phyloP scores from a whole-genome alignment of 2,329 filamentous ascomycete species.

The Colletotrichum nymphaeae region DNA sequence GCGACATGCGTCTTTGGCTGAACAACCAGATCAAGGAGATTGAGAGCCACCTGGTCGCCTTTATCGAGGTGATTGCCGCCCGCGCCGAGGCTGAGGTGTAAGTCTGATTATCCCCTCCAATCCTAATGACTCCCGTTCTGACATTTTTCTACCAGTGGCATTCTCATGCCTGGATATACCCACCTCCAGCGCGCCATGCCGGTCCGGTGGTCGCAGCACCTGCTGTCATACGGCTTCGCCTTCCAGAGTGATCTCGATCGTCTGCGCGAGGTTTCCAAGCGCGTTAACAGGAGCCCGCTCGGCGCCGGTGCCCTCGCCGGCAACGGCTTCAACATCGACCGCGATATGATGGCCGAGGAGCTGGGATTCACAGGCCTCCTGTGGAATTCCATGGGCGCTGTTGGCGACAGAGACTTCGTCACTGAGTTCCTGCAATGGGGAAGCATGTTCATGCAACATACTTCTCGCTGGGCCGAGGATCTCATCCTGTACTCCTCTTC shows the following conservation, averaged over 20 bases:
- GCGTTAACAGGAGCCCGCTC: constrained; percentile 80
- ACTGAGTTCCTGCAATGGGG: constrained; percentile 86
- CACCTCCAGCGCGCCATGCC: constrained; percentile 86
- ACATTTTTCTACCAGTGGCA: constrained; percentile 52
- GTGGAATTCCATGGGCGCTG: constrained; percentile 81
- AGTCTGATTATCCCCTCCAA: constrained; percentile 22
- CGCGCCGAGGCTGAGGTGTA: constrained; percentile 79
- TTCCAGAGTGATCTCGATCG: constrained; percentile 83
- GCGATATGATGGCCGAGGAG: constrained; percentile 82
- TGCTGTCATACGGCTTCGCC: constrained; percentile 78
- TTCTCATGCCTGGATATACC: constrained; percentile 89
- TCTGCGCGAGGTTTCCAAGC: constrained; percentile 76
- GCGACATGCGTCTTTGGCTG: constrained; percentile 80
- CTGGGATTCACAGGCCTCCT: constrained; percentile 82
- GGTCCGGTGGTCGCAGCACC: constrained; percentile 84
- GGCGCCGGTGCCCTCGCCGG: constrained; percentile 83
- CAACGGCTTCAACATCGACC: constrained; percentile 85
- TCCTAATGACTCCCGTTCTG: constrained; percentile 5
- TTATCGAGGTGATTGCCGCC: constrained; percentile 75
- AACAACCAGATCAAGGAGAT: constrained; percentile 78
- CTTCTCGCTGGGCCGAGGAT: constrained; percentile 86
- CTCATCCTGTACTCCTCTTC: constrained; percentile 84
- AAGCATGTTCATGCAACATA: constrained; percentile 80
- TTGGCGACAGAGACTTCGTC: constrained; percentile 84
- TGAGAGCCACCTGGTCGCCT: constrained; percentile 74